phyloP scores from a whole-genome alignment of 2,329 filamentous ascomycete species.

The Exophiala mesophila region DNA sequence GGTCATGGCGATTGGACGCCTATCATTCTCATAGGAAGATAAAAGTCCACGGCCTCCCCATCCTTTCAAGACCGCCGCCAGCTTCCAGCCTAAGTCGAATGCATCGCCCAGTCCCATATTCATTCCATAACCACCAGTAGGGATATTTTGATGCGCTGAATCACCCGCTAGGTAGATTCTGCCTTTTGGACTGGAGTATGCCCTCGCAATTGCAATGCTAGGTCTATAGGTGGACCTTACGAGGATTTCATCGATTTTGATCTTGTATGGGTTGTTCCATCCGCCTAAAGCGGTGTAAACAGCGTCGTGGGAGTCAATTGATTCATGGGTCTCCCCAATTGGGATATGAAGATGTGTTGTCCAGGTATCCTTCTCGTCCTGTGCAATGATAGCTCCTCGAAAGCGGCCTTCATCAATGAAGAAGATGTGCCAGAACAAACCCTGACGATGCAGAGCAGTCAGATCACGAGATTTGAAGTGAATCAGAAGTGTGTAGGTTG shows the following conservation, averaged over 20 bases:
- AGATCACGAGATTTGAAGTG: slow-evolving; percentile 33
- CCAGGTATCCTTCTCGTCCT: slow-evolving; percentile 33
- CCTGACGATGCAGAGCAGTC: slow-evolving; percentile 23
- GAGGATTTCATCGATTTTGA: slow-evolving; percentile 34
- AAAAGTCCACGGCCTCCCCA: slow-evolving; percentile 29
- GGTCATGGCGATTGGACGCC: slow-evolving; percentile 28
- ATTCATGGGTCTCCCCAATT: slow-evolving; percentile 15
- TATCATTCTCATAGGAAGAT: slow-evolving; percentile 29
- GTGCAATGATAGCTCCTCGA: slow-evolving; percentile 29
- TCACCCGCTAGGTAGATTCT: slow-evolving; percentile 48
- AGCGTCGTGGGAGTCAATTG: slow-evolving; percentile 26
- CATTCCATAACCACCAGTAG: slow-evolving; percentile 56
- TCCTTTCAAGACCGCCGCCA: slow-evolving; percentile 43
- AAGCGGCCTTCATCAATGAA: slow-evolving; percentile 12
- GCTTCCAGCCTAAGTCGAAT: slow-evolving; percentile 53
- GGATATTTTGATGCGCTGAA: slow-evolving; percentile 55
- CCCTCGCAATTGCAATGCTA: slow-evolving; percentile 29
- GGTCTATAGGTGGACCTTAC: slow-evolving; percentile 29
- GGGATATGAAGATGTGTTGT: slow-evolving; percentile 30
- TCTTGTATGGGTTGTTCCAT: slow-evolving; percentile 12
- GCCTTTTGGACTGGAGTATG: slow-evolving; percentile 16
- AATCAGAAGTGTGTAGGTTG: slow-evolving; percentile 26
- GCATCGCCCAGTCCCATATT: slow-evolving; percentile 55
- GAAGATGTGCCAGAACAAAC: slow-evolving; percentile 34
- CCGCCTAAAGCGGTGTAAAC: slow-evolving; percentile 29